phyloP scores from a whole-genome alignment of 176 grass and related monocot species.

The Typha latifolia region DNA sequence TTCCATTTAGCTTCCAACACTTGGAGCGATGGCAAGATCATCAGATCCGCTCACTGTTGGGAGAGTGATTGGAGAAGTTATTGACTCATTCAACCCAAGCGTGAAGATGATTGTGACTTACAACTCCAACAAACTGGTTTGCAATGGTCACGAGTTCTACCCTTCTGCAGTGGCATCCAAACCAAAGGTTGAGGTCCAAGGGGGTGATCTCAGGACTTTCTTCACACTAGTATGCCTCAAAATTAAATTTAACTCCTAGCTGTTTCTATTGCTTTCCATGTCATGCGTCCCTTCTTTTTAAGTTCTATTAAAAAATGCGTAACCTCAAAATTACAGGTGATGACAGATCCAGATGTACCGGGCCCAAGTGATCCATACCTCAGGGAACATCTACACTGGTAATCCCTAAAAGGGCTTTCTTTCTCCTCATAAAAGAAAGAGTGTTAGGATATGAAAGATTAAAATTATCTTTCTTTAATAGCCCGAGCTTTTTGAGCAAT shows the following conservation, averaged over 20 bases:
- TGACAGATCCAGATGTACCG: slow-evolving; percentile 95
- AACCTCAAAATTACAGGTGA: slow-evolving; percentile 38
- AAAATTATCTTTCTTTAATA: no score
- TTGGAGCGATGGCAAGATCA: slow-evolving; percentile 45
- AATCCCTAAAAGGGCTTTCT: neutral
- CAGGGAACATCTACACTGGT: slow-evolving; percentile 90
- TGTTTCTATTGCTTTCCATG: neutral
- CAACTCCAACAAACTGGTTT: slow-evolving; percentile 71
- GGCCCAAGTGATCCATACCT: slow-evolving; percentile 91
- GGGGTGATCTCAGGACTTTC: slow-evolving; percentile 69
- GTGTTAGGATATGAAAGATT: no score
- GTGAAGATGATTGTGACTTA: slow-evolving; percentile 75
- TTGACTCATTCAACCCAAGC: slow-evolving; percentile 73
- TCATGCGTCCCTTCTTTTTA: neutral
- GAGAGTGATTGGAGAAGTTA: slow-evolving; percentile 88
- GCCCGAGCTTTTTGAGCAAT: no score
- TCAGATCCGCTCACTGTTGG: slow-evolving; percentile 71
- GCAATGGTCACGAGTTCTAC: slow-evolving; percentile 85
- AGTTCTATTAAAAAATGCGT: neutral
- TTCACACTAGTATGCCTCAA: slow-evolving; percentile 69
- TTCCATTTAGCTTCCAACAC: neutral
- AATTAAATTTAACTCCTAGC: neutral
- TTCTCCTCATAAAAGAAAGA: no score
- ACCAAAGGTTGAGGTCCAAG: slow-evolving; percentile 77
- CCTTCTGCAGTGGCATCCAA: slow-evolving; percentile 53